These are phyloP conservation scores for Ajuga reptans DNA, from an alignment of 305 asterid genomes.

Conservation along the genomic window DNA sequence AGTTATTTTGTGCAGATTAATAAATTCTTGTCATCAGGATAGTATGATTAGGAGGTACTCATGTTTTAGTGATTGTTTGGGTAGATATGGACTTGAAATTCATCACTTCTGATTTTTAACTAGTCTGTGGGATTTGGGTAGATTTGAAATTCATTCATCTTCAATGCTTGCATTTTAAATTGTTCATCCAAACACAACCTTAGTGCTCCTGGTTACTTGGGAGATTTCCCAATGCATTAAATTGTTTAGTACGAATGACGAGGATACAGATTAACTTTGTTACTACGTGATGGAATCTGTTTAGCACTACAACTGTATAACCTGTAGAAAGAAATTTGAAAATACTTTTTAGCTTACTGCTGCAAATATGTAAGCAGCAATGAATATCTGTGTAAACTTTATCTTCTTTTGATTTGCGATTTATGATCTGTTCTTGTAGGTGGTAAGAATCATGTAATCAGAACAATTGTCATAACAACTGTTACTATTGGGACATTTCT, in stretches of 20 bases:
- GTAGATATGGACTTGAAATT: neutral
- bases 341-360: neutral
- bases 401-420: constrained; percentile 2
- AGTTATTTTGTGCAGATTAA: neutral
- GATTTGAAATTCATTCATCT: too few relatives aligned
- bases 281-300: neutral
- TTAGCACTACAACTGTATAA: neutral
- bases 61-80: neutral
- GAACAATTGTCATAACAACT: constrained; percentile 30
- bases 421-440: constrained; percentile 28
- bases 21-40: neutral
- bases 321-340: neutral
- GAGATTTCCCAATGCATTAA: neutral
- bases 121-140: too few relatives aligned
- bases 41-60: neutral
- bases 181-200: neutral
- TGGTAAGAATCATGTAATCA: constrained; percentile 18
- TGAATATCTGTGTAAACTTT: neutral
- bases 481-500: constrained; percentile 30
- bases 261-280: too few relatives aligned
- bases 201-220: neutral
- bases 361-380: neutral
- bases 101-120: too few relatives aligned
- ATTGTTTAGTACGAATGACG: neutral
- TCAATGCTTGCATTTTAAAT: neutral